phyloP scores from a whole-genome alignment of 2,329 filamentous ascomycete species.

The Xylaria sp. region DNA sequence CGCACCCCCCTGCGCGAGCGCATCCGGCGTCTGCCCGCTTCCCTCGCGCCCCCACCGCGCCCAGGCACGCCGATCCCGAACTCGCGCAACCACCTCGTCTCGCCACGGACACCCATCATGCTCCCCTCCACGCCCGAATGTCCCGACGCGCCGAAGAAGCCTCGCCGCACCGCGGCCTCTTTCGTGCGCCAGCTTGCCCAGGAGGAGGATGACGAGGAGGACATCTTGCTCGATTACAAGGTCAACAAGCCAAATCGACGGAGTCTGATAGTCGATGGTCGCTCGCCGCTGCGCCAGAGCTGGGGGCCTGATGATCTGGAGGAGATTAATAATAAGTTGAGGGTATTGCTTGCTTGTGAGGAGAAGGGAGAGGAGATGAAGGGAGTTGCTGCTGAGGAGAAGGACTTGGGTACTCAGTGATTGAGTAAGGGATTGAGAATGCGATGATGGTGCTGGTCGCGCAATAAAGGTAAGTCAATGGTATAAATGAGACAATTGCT shows the following conservation, averaged over 20 bases:
- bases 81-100: not conserved
- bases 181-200: not conserved
- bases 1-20: conserved; percentile 16
- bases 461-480: not conserved
- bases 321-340: not conserved
- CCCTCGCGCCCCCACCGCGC: not conserved
- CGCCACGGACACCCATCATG: not conserved
- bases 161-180: conserved; percentile 4
- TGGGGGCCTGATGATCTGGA: conserved; percentile 11
- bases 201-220: not conserved
- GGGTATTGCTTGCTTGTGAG: not conserved
- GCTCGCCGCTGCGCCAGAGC: conserved; percentile 14
- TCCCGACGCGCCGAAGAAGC: conserved; percentile 5
- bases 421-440: not conserved
- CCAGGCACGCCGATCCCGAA: not conserved
- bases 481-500: not conserved
- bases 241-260: not conserved
- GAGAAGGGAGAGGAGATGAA: not conserved
- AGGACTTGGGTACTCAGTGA: not conserved
- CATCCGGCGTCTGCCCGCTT: not conserved
- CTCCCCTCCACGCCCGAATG: not conserved
- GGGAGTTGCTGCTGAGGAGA: not conserved
- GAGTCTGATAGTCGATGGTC: not conserved
- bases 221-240: conserved; percentile 6
- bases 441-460: not conserved